Conservation (phyloP, 2,329 filamentous ascomycete species). For the Chrysosporium queenslandicum region DNA sequence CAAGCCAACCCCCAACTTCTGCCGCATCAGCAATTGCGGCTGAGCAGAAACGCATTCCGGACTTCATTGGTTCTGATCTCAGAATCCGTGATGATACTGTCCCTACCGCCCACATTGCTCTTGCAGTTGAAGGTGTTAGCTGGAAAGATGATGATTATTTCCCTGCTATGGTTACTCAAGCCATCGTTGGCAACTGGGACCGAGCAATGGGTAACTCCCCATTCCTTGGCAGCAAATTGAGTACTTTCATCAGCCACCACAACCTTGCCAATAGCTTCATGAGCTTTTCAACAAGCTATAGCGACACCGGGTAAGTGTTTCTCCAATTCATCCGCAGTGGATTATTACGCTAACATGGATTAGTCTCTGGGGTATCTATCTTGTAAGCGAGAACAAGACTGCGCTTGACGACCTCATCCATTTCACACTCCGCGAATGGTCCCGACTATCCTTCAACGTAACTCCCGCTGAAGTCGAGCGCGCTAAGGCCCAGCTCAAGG, state of each 20-base stretch:
- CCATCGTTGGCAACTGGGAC: conserved; percentile 99
- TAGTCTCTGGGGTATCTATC: conserved; percentile 99
- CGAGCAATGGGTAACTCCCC: conserved; percentile 95
- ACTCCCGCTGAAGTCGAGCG: conserved; percentile 87
- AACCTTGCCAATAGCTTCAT: conserved; percentile 99
- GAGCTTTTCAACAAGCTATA: conserved; percentile 99
- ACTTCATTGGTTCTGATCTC: conserved; percentile 94
- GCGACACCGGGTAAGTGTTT: conserved; percentile 81
- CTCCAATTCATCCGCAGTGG: not conserved
- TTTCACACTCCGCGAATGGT: conserved; percentile 98
- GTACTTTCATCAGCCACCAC: conserved; percentile 85
- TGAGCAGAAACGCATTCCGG: conserved; percentile 72
- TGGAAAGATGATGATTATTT: conserved; percentile 99
- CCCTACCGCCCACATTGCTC: conserved; percentile 91
- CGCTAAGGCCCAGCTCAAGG: conserved; percentile 98
- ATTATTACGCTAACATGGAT: not conserved
- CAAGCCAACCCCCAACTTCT: conserved; percentile 63
- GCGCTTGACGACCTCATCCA: conserved; percentile 90
- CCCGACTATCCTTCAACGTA: conserved; percentile 82
- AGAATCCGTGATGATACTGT: conserved; percentile 93
- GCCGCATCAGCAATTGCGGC: conserved; percentile 62
- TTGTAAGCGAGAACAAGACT: conserved; percentile 81
- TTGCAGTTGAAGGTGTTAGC: conserved; percentile 98
- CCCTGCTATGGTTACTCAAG: conserved; percentile 92
- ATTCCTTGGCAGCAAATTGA: conserved; percentile 97